These are phyloP conservation scores for Pittosporum tobira DNA, from an alignment of 129 eudicot species.

Conservation along the genomic window DNA sequence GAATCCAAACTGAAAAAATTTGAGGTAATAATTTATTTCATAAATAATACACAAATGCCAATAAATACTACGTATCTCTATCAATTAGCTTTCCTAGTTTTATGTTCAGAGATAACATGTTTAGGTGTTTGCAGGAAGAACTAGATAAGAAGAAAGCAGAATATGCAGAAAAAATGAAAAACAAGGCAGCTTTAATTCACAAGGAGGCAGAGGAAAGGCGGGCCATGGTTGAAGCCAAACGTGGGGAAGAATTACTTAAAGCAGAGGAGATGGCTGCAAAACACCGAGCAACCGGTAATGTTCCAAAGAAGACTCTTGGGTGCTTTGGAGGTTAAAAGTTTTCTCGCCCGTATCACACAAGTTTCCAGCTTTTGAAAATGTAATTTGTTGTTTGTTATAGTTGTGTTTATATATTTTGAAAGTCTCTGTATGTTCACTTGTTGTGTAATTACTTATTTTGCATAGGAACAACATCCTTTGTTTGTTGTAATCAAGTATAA, in stretches of 20 bases:
- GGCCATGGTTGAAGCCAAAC: constrained; percentile 64
- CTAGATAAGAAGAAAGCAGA: constrained; percentile 75
- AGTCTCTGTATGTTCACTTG: constrained; percentile 1
- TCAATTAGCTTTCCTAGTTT: background rate
- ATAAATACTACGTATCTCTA: background rate
- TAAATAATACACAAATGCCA: no score
- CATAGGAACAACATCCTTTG: constrained; percentile 2
- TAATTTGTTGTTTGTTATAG: background rate
- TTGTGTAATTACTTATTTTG: background rate
- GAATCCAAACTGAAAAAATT: constrained; percentile 63
- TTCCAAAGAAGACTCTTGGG: constrained; percentile 50
- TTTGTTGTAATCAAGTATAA: constrained; percentile 1
- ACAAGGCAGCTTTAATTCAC: constrained; percentile 59
- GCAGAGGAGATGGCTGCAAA: constrained; percentile 82
- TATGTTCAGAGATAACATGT: background rate
- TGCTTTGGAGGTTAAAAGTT: constrained; percentile 53
- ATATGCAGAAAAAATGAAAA: constrained; percentile 60
- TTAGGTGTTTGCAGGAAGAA: constrained; percentile 48
- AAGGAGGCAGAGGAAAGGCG: constrained; percentile 80
- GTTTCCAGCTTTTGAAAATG: background rate
- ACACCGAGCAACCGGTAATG: constrained; percentile 60
- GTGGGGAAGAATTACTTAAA: constrained; percentile 49
- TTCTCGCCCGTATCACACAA: background rate
- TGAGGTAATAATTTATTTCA: no score
- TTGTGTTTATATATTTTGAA: constrained; percentile 9